Conservation (phyloP, 192 early-diverging fungal species). For the Coemansia sp. region DNA sequence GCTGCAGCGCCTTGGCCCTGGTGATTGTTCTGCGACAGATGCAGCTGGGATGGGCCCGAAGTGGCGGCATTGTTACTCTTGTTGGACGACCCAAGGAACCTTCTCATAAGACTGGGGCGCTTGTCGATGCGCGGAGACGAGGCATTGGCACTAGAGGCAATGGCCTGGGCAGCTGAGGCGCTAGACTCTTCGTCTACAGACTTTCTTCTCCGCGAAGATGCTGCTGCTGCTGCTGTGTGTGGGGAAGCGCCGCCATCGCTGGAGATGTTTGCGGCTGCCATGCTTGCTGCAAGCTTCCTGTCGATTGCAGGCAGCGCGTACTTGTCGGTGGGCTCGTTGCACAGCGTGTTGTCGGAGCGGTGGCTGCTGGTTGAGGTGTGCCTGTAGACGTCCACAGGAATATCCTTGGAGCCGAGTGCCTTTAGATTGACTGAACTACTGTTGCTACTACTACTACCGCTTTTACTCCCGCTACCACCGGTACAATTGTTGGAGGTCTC, state of each 20-base stretch:
- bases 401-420: neutral
- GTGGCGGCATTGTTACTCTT: slow-evolving; percentile 1
- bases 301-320: neutral
- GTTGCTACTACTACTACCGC: neutral
- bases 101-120: slow-evolving; percentile 54
- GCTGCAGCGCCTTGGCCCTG: neutral
- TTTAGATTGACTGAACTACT: neutral
- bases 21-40: neutral
- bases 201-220: slow-evolving; percentile 12
- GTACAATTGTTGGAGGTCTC: slow-evolving; percentile 6
- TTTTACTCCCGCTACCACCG: slow-evolving; percentile 4
- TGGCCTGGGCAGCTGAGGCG: slow-evolving; percentile 40
- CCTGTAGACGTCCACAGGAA: slow-evolving; percentile 27
- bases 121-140: slow-evolving; percentile 43
- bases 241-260: slow-evolving; percentile 14
- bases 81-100: slow-evolving; percentile 43
- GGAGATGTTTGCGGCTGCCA: slow-evolving; percentile 2
- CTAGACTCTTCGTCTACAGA: slow-evolving; percentile 17
- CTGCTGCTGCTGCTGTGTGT: slow-evolving; percentile 17
- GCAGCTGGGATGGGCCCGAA: slow-evolving; percentile 7
- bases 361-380: slow-evolving; percentile 49
- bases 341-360: slow-evolving; percentile 50
- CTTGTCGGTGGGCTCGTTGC: slow-evolving; percentile 28
- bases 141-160: slow-evolving; percentile 18
- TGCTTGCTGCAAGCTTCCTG: slow-evolving; percentile 5